phyloP scores from a whole-genome alignment of 768 basidiomycete species.

The Chiua virens region DNA sequence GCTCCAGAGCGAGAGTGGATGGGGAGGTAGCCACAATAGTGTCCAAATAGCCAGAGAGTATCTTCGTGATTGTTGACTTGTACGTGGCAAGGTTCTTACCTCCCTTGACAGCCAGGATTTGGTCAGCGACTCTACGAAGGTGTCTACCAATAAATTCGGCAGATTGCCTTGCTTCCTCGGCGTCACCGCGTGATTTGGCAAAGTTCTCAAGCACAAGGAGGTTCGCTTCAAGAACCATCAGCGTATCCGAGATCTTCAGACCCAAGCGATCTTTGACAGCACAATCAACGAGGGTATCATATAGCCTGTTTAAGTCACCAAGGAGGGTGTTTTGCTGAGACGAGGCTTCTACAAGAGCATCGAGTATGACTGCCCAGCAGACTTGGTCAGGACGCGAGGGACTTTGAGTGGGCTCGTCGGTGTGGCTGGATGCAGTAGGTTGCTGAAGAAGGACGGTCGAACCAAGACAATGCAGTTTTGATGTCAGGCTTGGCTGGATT shows the following conservation, averaged over 20 bases:
- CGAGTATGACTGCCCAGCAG: conserved; percentile 62
- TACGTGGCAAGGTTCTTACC: conserved; percentile 17
- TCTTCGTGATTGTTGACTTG: conserved; percentile 8
- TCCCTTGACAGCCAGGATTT: conserved; percentile 11
- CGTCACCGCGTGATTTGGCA: neutral
- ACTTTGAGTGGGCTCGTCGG: conserved; percentile 42
- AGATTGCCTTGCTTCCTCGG: conserved; percentile 9
- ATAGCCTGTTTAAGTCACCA: conserved; percentile 57
- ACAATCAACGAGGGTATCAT: conserved; percentile 38
- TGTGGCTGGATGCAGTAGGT: conserved; percentile 31
- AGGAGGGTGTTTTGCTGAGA: conserved; percentile 38
- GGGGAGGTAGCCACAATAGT: conserved; percentile 3
- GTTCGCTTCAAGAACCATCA: conserved; percentile 46
- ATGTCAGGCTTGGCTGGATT: conserved; percentile 43
- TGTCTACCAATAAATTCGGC: conserved; percentile 31
- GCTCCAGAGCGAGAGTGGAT: neutral
- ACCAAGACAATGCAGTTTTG: conserved; percentile 68
- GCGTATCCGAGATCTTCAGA: conserved; percentile 39
- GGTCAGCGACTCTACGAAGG: neutral
- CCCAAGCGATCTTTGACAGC: conserved; percentile 35
- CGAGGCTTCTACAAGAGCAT: conserved; percentile 44
- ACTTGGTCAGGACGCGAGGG: conserved; percentile 52
- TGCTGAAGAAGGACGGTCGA: conserved; percentile 59
- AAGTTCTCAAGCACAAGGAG: conserved; percentile 31
- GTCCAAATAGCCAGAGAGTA: conserved; percentile 21